These are phyloP conservation scores for Rosa lucieae DNA, from an alignment of 306 rosid species.

Conservation along the genomic window DNA sequence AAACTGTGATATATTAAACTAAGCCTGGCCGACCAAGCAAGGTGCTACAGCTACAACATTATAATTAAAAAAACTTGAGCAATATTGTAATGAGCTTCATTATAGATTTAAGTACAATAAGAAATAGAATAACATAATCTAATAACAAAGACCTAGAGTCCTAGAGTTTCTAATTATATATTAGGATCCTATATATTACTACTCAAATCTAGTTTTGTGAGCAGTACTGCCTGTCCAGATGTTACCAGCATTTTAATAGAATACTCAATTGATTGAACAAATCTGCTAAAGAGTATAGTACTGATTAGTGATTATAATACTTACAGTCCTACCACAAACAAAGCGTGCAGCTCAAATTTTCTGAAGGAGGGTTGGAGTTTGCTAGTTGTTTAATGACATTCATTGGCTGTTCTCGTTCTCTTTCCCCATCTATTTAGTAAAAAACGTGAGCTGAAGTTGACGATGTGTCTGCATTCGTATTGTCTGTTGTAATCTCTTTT, in stretches of 20 bases:
- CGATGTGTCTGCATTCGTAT: constrained; percentile 17
- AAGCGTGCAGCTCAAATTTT: constrained; percentile 28
- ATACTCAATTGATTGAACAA: constrained; percentile 22
- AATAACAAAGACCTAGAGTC: constrained; percentile 12
- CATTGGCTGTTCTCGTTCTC: constrained; percentile 14
- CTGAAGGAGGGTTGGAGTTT: constrained; percentile 2
- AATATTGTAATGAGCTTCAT: constrained; percentile 16
- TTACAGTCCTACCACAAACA: constrained; percentile 19
- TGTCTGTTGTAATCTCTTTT: constrained; percentile 10
- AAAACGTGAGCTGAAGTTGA: constrained; percentile 23
- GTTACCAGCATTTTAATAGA: constrained; percentile 30
- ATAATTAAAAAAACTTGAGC: constrained; percentile 22
- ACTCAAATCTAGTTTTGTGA: constrained; percentile 27
- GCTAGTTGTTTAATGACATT: constrained; percentile 22
- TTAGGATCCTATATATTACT: not conserved
- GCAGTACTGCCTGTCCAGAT: constrained; percentile 23
- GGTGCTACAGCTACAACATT: constrained; percentile 28
- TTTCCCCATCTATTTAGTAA: not conserved
- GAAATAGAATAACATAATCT: constrained; percentile 24
- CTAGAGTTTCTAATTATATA: not conserved
- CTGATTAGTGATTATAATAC: constrained; percentile 21
- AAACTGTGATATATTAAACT: constrained; percentile 17
- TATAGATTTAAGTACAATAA: constrained; percentile 12
- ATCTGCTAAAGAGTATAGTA: constrained; percentile 19
- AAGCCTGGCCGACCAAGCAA: constrained; percentile 20